Percentiles rank a stretch among this genome's conserved stretches.
These are phyloP conservation scores for Cytospora piceicola DNA, from an alignment of 2,329 filamentous ascomycete genomes.

Conservation along the genomic window DNA sequence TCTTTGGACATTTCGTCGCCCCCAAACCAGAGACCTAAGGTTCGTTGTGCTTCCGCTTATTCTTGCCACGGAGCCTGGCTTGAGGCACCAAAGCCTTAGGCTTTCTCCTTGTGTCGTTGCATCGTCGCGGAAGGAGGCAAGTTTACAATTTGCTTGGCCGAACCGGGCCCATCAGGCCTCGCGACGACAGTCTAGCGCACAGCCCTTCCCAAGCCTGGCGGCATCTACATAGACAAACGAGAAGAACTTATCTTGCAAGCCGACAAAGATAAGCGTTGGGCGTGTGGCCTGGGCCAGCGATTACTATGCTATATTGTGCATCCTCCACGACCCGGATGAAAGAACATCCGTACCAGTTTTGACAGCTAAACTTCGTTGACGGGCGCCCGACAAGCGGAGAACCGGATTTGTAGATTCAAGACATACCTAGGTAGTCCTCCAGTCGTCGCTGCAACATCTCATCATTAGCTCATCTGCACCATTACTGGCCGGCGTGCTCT, in stretches of 20 bases:
- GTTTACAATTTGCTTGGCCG: background rate
- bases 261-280: background rate
- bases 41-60: background rate
- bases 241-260: background rate
- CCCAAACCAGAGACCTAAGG: background rate
- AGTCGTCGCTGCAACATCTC: background rate
- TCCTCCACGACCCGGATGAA: background rate
- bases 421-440: background rate
- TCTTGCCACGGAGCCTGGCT: background rate
- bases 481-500: background rate
- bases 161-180: background rate
- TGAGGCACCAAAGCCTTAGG: background rate
- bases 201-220: background rate
- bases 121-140: background rate
- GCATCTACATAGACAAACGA: background rate
- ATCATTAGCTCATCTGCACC: background rate
- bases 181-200: background rate
- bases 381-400: background rate
- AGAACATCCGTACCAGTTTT: background rate
- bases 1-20: background rate
- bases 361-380: background rate
- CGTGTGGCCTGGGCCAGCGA: too few relatives aligned
- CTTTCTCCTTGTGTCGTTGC: background rate
- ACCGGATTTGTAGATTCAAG: background rate
- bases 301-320: too few relatives aligned